Evolutionary conservation across 2,329 filamentous ascomycete species (phyloP).

Genomic region (Pseudopyricularia javanii): DNA sequence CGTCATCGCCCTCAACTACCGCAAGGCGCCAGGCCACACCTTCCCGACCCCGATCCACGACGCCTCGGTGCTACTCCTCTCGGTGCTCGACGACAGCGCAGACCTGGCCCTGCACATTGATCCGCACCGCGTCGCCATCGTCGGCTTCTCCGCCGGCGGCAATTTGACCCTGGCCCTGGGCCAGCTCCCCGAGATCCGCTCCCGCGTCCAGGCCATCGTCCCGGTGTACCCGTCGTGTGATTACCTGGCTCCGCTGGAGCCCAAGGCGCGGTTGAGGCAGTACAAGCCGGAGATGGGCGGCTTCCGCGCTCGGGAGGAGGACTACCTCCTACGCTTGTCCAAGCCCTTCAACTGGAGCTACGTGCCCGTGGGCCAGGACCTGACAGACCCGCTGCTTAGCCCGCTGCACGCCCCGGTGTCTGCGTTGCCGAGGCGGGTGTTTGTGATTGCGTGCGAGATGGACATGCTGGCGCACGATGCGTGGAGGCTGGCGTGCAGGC

Average conservation of each 20-base stretch:
- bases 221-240: conserved; percentile 31
- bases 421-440: conserved; percentile 25
- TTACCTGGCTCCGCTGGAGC: conserved; percentile 15
- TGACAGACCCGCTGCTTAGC: conserved; percentile 25
- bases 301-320: conserved; percentile 10
- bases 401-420: conserved; percentile 18
- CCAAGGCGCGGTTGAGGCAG: conserved; percentile 16
- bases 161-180: conserved; percentile 27
- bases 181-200: conserved; percentile 22
- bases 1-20: conserved; percentile 35
- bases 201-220: conserved; percentile 18
- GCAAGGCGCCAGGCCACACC: conserved; percentile 25
- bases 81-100: conserved; percentile 24
- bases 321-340: conserved; percentile 14
- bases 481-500: conserved; percentile 20
- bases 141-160: conserved; percentile 36
- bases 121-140: conserved; percentile 22
- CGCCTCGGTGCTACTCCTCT: conserved; percentile 25
- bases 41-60: conserved; percentile 32
- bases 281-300: conserved; percentile 19
- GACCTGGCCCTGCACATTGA: conserved; percentile 28
- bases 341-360: conserved; percentile 27
- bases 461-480: conserved; percentile 29
- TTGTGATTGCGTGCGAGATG: conserved; percentile 27
- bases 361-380: conserved; percentile 18